Evolutionary conservation across 2,329 filamentous ascomycete species (phyloP), one percentile per base, ranked within the genome.

Genomic region (Rutstroemia sp.): DNA sequence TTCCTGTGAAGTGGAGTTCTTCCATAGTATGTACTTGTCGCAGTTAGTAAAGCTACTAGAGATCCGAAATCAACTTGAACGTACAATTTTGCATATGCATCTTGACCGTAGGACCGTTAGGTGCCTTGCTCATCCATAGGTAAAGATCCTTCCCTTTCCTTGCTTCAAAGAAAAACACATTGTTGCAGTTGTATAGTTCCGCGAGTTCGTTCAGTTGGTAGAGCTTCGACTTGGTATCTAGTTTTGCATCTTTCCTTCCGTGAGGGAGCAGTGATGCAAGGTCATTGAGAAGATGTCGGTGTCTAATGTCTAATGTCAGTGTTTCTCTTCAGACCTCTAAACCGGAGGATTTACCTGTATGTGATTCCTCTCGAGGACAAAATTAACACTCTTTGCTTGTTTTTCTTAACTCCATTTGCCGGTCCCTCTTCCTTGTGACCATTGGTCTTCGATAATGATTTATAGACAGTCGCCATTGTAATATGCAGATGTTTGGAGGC

Each of bases 101-200:
- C 68, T 81, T 81, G 50, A 79, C 72, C 2, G 79, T 81, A 48
- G 79, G 79, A 5, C 77, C 77, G 58, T 80, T 77, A 67, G 92
- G 94, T 2, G 91, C 87, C 70, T 95, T 95, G 72, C 87, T 85
- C 68, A 96, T 82, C 91, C 91, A 96, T 61, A 95, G 77, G 73
- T 97, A 99, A 19, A 97, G 78, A 77, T 97, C 94, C 74, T 96
- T 87, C 58, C 87, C 89, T 74, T 97, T 99, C 59, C 92, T 81
- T 47, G 92, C 92, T 75, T 99, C 92, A 70, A 96, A 95, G 76
- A 96, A 99, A 60, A 96, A 80, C 57, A 94, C 83, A 70, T 95
- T 92, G 75, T 95, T 96, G 80, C 90, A 95, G 70, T 94, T 95
- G 78, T 95, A 94, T 30, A 96, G 79, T 62, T 86, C 83, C 66